Conservation (phyloP, 108 stramenopile species). For the Skeletonema tropicum region DNA sequence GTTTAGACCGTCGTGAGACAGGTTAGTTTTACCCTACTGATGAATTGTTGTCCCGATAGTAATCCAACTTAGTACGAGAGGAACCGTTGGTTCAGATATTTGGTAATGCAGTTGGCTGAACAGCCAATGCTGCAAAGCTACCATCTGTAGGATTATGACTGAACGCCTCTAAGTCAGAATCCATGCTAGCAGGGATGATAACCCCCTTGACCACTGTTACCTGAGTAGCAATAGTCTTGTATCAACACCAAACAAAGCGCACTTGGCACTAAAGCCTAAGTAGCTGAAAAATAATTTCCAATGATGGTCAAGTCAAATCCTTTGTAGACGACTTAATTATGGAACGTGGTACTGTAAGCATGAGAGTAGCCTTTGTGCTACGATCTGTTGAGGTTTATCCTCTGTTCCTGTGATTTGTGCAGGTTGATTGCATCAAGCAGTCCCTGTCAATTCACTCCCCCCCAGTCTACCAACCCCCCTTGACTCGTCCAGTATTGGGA, state of each 20-base stretch:
- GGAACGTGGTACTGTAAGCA: constrained; percentile 95
- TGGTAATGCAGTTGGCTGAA: constrained; percentile 93
- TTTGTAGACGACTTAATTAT: constrained; percentile 92
- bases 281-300: constrained; percentile 75
- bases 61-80: constrained; percentile 99
- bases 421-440: too few species aligned
- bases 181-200: constrained; percentile 92
- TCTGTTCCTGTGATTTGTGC: too few species aligned
- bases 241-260: constrained; percentile 51
- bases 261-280: constrained; percentile 64
- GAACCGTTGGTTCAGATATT: constrained; percentile 98
- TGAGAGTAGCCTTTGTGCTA: constrained; percentile 97
- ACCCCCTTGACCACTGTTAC: constrained; percentile 78
- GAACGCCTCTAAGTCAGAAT: constrained; percentile 97
- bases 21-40: constrained; percentile 96
- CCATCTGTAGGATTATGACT: constrained; percentile 94
- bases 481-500: too few species aligned
- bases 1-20: constrained; percentile 99
- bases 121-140: constrained; percentile 93
- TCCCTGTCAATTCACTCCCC: too few species aligned
- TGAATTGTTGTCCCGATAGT: constrained; percentile 90
- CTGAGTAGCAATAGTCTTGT: constrained; percentile 74
- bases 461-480: too few species aligned
- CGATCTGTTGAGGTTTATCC: constrained; percentile 98
- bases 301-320: constrained; percentile 92